Evolutionary conservation across 495 filamentous ascomycete genomes (phyloP), one percentile per base, ranked within the genome.

Genomic region (Annulohypoxylon maeteangense): DNA sequence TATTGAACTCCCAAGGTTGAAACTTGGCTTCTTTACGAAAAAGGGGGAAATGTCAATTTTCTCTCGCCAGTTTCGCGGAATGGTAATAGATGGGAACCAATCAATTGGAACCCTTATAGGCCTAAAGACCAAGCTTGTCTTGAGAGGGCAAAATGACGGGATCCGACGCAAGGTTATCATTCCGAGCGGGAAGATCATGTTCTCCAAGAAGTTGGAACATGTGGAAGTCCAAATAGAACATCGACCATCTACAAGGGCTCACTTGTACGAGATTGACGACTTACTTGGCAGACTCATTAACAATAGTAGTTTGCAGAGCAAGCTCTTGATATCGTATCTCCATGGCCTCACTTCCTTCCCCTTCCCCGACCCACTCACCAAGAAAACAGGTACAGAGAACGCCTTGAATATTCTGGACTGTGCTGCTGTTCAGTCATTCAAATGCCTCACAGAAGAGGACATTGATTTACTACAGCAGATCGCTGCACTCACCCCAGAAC

Each of bases 311-410:
- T 55, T 90, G 1, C 79, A 84, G 14, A 87, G 85, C 78, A 87
- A 83, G 68, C 75, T 91, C 0, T 82, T 81, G 55, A 69, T 87
- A 8, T 82, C 79, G 38, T 87, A 87, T 57, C 79, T 92, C 1
- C 88, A 92, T 67, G 89, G 88, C 0, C n/a, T 89, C 0, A 92
- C 90, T 0, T 86, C 88, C 1, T 84, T 81, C 55, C 86, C 81
- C 47, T 65, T 91, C 0, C 83, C 86, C 0, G 91, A 93, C 68
- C 79, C 81, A 0, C 74, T 92, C 0, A 90, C 87, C 0, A 62
- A 70, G 0, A 81, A 77, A 25, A 92, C 88, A 2, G 91, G 91
- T 0, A 91, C 88, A 0, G 90, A 92, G 63, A 80, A 90, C 68
- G 82, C 86, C 0, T 71, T 92, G 1, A 61, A 68, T 0, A 83